phyloP scores from a whole-genome alignment of 148 eudicot genomes.

The Rhododendron mucronatum region DNA sequence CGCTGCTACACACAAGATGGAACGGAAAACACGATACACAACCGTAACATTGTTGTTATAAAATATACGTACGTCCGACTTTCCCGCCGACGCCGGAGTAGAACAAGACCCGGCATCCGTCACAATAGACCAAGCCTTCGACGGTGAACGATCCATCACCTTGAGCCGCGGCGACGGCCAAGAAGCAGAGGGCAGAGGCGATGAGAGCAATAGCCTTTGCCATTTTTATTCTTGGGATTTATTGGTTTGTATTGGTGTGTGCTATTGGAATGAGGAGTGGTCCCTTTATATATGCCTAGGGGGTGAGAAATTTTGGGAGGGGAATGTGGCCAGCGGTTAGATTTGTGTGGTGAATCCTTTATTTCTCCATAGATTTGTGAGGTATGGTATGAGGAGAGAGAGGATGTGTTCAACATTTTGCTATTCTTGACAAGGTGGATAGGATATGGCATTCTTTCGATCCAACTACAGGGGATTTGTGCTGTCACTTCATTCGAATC shows the following conservation, averaged over 20 bases:
- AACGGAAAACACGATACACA: background rate
- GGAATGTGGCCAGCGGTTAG: background rate
- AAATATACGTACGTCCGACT: background rate
- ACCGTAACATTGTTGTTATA: background rate
- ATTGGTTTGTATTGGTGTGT: background rate
- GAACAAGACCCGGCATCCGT: background rate
- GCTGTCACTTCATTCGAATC: too few relatives aligned
- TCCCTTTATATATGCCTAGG: background rate
- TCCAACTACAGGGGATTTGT: too few relatives aligned
- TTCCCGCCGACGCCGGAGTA: background rate
- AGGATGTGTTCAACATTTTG: background rate
- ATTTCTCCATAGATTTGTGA: background rate
- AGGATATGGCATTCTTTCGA: background rate
- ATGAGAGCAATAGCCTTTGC: background rate
- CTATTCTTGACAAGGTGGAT: background rate
- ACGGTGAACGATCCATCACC: background rate
- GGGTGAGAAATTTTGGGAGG: background rate
- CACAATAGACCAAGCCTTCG: background rate
- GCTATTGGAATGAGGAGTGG: background rate
- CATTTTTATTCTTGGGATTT: background rate
- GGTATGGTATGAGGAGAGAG: background rate
- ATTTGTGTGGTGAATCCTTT: background rate
- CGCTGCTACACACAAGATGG: background rate
- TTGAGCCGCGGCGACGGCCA: background rate
- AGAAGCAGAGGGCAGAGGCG: background rate